Evolutionary conservation across 2,329 filamentous ascomycete genomes (phyloP).

Genomic region (Fusarium chaquense): DNA sequence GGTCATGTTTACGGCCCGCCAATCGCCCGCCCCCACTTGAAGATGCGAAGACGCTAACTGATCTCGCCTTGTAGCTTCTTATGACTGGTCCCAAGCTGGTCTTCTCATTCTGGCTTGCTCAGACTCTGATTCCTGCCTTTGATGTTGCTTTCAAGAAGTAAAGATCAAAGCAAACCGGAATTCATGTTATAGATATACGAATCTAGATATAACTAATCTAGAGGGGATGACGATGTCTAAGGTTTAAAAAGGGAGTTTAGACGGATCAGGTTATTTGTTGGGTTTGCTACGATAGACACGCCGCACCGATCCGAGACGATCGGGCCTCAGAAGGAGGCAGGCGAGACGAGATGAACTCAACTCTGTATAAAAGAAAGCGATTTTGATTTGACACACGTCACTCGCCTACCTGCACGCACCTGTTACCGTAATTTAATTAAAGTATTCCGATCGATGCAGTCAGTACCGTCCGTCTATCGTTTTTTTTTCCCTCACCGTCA

Average conservation of each 20-base stretch:
- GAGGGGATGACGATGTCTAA: slow-evolving; percentile 8
- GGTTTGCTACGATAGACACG: slow-evolving; percentile 43
- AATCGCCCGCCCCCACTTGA: slow-evolving; percentile 23
- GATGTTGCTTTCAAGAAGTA: slow-evolving; percentile 60
- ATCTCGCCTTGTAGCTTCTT: slow-evolving; percentile 70
- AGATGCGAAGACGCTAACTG: slow-evolving; percentile 32
- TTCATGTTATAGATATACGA: slow-evolving; percentile 31
- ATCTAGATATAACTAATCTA: slow-evolving; percentile 32
- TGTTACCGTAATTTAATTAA: neutral
- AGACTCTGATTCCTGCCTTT: slow-evolving; percentile 96
- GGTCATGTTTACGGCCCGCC: slow-evolving; percentile 1
- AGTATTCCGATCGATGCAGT: slow-evolving; percentile 11
- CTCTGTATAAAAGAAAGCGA: slow-evolving; percentile 50
- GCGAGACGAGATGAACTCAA: slow-evolving; percentile 43
- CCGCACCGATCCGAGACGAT: slow-evolving; percentile 32
- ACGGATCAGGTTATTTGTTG: slow-evolving; percentile 39
- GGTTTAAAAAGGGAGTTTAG: slow-evolving; percentile 39
- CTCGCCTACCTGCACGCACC: neutral
- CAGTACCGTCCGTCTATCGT: neutral
- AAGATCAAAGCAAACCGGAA: slow-evolving; percentile 15
- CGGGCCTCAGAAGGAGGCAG: slow-evolving; percentile 29
- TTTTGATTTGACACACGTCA: slow-evolving; percentile 46
- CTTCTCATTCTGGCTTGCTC: slow-evolving; percentile 99
- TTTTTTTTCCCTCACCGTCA: slow-evolving; percentile 24
- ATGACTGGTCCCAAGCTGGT: slow-evolving; percentile 99